phyloP scores from a whole-genome alignment of 768 basidiomycete genomes.

The Collybia mongolica region DNA sequence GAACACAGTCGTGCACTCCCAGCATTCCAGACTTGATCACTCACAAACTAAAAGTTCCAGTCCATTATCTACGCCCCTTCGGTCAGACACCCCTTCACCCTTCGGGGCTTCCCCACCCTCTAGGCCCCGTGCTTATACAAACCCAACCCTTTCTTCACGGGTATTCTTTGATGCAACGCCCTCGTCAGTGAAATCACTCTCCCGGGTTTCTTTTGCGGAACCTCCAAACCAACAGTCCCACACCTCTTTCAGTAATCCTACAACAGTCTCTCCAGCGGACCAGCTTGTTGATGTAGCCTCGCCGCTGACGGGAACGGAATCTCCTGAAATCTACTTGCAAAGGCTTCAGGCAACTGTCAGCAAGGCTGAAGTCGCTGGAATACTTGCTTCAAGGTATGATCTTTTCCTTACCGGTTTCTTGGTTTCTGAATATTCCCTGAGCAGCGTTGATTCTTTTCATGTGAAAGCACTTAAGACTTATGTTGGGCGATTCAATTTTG shows the following conservation, averaged over 20 bases:
- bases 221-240: too few species aligned
- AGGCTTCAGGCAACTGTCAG: constrained; percentile 64
- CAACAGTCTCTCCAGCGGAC: too few species aligned
- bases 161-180: constrained; percentile 67
- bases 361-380: constrained; percentile 76
- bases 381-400: constrained; percentile 77
- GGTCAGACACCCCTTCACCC: constrained; percentile 2
- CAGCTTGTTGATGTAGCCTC: too few species aligned
- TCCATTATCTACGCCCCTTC: too few species aligned
- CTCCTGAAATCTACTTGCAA: constrained; percentile 65
- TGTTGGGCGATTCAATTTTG: constrained; percentile 77
- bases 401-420: neutral
- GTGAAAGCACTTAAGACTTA: constrained; percentile 66
- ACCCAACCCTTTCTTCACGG: constrained; percentile 69
- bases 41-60: too few species aligned
- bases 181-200: constrained; percentile 34
- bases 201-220: too few species aligned
- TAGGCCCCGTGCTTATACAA: constrained; percentile 50
- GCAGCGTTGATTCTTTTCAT: constrained; percentile 73
- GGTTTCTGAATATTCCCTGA: constrained; percentile 3
- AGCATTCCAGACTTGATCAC: too few species aligned
- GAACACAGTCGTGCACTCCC: too few species aligned
- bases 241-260: too few species aligned
- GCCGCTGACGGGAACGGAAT: constrained; percentile 58
- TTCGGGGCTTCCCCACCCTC: constrained; percentile 17